Evolutionary conservation across 768 basidiomycete species (phyloP), one percentile per base, ranked within the genome.

Genomic region (Clitopilus passeckerianus): DNA sequence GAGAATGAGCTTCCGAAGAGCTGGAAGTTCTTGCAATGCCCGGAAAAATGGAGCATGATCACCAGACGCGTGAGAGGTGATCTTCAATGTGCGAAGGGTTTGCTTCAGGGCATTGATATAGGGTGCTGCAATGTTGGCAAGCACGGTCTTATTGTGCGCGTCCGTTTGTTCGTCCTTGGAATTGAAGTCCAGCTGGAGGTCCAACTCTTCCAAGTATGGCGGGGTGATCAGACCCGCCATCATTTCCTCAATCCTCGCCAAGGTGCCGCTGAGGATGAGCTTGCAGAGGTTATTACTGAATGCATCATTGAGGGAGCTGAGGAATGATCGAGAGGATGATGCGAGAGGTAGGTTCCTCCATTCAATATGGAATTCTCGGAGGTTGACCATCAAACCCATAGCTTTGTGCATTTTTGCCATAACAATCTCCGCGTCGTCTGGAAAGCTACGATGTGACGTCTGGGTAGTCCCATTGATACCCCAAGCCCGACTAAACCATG

Each of bases 281-380:
- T 71, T 76, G 24, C 68, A 68, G 12, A 78, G 59, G 58, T 67
- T 75, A 8, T 61, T 53, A 16, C 65, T 64, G 50, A 78, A 74
- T 0, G 71, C 62, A 1, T 58, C 58, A 24, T 71, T 59, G 22
- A 70, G 64, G 0, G 71, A 63, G 1, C 63, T 59, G 43, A 76
- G 65, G 57, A 77, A 74, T 4, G 64, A 61, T 6, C 58, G 57
- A 2, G 73, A 73, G 44, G 67, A 65, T 18, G 67, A 54, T 46
- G 67, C 72, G 24, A 72, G 58, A 12, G 72, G 67, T 23, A 77
- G 70, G 58, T 77, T 72, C 41, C 75, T 64, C 72, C 75, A 75
- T 58, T 75, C 74, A 57, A 77, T 72, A 56, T 71, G 65, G 61
- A 72, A 70, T 41, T 68, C 70, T 6, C 63, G 66, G 6, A 76